Evolutionary conservation across 2,329 filamentous ascomycete genomes (phyloP), one percentile per base, ranked within the genome.

Genomic region (Coleophoma crateriformis): DNA sequence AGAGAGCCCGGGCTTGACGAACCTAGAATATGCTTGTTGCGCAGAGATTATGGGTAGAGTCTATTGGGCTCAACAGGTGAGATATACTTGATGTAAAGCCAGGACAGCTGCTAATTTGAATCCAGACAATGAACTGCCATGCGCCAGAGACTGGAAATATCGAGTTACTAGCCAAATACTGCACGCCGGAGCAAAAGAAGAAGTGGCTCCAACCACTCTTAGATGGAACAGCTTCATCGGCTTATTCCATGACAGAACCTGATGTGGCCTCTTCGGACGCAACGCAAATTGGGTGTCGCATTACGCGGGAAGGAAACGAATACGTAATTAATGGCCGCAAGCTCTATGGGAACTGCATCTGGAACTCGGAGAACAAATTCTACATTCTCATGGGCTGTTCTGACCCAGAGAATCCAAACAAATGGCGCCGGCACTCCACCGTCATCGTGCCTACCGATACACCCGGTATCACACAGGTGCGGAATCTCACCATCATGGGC

Each of bases 171-270:
- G 73, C 73, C 35, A 75, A 76, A 61, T 77, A 75, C 64, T 74
- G 74, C 59, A 75, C 67, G 13, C 63, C 70, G 1, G 70, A 68
- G 47, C 74, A 77, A 54, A 76, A 77, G 66, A 65, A 71, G 58
- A 67, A 69, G 52, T 77, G 73, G 73, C 66, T 77, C 13, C 64
- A 69, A 54, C 74, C 74, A 8, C 61, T 77, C 33, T 65, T 77
- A 52, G 73, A 73, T 41, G 73, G 74, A 47, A 65, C 71, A 54
- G 72, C 73, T 54, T 68, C 70, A 22, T 75, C 71, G 40, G 74
- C 74, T 33, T 77, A 75, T 64, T 69, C 71, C 52, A 75, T 75
- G 72, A 75, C 72, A 3, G 72, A 77, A 59, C 74, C 74, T 13
- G 71, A 76, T 52, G 68, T 73, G 43, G 74, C 74, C 46, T 71